Base-by-base conservation (phyloP, 2,329 filamentous ascomycete species). In the Monosporascus sp. region DNA sequence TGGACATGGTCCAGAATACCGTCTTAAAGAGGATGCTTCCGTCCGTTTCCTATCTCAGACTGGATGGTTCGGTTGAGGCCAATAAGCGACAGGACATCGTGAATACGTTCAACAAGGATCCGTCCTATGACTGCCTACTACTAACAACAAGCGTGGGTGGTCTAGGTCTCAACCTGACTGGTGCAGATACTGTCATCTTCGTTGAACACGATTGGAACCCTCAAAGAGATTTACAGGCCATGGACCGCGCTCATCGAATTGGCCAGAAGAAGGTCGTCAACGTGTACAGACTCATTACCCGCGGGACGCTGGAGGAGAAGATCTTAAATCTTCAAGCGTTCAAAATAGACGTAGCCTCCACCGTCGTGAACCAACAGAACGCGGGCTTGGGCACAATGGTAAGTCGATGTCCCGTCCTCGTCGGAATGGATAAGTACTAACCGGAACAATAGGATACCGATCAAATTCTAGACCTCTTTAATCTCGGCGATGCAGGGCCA, bases 241-340 rank as follows among this genome's bases (percentile, higher is more conserved):
- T 99, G 94, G 94, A 99, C 68, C 91, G 94, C 55, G 94, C 94
- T 8, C 94, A 99, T 78, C 87, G 94, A 63, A 97, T 99, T 64
- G 94, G 94, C 2, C 94, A 99, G 76, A 99, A 99, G 84, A 99
- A 97, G 81, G 94, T 97, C 38, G 94, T 99, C 62, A 99, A 99
- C 67, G 94, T 99, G 17, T 99, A 99, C 72, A 91, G 94, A 24
- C 80, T 99, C 60, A 94, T 99, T 65, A 99, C 94, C 6, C 84
- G 94, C 61, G 94, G 94, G 58, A 99, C 95, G 2, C 75, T 99
- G 48, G 94, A 99, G 72, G 94, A 99, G 78, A 99, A 99, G 82
- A 99, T 99, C 67, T 77, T 99, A 65, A 96, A 89, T 67, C 85
- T 99, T 53, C 94, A 99, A 83, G 88, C 94, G 50, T 99, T 99